Evolutionary conservation across 257 asterid genomes (phyloP), one percentile per base, ranked within the genome.

Genomic region (Jasminum sambac): DNA sequence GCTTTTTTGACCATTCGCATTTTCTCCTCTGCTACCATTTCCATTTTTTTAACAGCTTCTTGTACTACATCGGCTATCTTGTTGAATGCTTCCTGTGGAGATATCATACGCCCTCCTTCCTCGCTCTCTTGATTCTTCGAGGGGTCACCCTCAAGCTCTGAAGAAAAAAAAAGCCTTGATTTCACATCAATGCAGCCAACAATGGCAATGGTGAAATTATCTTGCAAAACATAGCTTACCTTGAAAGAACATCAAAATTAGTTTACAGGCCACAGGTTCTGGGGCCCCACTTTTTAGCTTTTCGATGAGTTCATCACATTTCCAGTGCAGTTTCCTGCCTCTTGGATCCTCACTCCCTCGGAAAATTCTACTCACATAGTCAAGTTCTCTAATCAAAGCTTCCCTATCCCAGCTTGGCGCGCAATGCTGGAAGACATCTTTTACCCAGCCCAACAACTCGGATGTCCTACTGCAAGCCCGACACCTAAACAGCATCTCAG

Each of bases 401-500:
- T 91, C 98, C 75, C 85, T 88, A 74, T 94, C 97, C 98, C 98
- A 94, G 80, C 76, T 89, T 11, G 97, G 92, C 19, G 91, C 96
- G 80, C 98, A 94, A 68, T 94, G 96, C 85, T 86, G 95, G 80
- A 94, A 91, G 36, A 94, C 92, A 85, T 94, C 98, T 78, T 86
- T 91, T 12, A 91, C 98, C 98, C 97, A 94, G 13, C 97, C 98
- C 37, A 94, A 78, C 50, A 94, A 82, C 82, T 94, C 98, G 41
- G 97, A 90, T 5, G 97, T 81, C 77, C 87, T 77, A 77, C 72
- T 90, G 80, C 98, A 94, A 76, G 98, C 97, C 52, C 89, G 86
- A 74, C 98, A 94, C 72, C 86, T 88, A 57, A 91, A 87, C 71
- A 90, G 88, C 95, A 88, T 90, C 85, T 94, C 96, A 4, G 84